These are phyloP conservation scores for Sphaerulina vaccinii DNA, from an alignment of 2,329 filamentous ascomycete genomes.

Conservation along the genomic window DNA sequence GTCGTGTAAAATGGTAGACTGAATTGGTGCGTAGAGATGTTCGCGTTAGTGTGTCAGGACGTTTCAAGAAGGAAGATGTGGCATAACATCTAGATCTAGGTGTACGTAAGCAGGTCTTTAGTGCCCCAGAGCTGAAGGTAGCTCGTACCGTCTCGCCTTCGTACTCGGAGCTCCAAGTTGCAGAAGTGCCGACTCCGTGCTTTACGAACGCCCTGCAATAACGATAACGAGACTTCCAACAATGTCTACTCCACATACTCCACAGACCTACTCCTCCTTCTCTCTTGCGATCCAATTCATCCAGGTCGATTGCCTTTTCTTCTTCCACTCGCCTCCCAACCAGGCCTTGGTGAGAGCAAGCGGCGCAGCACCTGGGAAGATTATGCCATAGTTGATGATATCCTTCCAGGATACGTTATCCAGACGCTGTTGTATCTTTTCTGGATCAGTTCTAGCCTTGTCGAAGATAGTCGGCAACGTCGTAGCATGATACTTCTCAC, in stretches of 20 bases:
- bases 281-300: slow-evolving; percentile 27
- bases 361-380: slow-evolving; percentile 25
- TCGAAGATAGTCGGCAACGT: slow-evolving; percentile 65
- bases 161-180: too few relatives aligned
- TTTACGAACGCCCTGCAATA: too few relatives aligned
- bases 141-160: too few relatives aligned
- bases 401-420: slow-evolving; percentile 47
- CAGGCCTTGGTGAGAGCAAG: slow-evolving; percentile 26
- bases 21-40: too few relatives aligned
- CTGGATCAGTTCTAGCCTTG: slow-evolving; percentile 58
- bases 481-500: slow-evolving; percentile 59
- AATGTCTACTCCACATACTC: background rate
- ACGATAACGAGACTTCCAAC: too few relatives aligned
- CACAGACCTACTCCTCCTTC: background rate
- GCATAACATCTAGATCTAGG: too few relatives aligned
- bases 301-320: slow-evolving; percentile 25
- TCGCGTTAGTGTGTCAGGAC: too few relatives aligned
- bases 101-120: too few relatives aligned
- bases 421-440: slow-evolving; percentile 43
- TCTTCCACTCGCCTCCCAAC: slow-evolving; percentile 25
- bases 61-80: too few relatives aligned
- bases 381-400: slow-evolving; percentile 36
- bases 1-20: too few relatives aligned
- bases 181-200: too few relatives aligned
- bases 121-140: too few relatives aligned